Evolutionary conservation across 176 grass and related monocot species (phyloP).

Genomic region (Olyra latifolia): DNA sequence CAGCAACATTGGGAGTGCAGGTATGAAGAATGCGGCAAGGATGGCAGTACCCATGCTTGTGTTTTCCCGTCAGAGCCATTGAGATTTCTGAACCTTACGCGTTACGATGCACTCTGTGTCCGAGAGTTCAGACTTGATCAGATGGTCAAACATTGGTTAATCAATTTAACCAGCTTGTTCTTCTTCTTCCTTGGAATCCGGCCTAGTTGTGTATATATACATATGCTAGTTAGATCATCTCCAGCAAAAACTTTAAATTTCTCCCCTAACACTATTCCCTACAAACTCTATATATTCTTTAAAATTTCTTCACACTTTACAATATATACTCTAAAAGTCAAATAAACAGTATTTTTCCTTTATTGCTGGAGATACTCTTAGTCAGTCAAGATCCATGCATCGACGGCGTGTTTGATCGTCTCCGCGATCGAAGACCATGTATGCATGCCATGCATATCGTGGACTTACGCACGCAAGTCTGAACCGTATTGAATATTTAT

Average conservation of each 20-base stretch:
- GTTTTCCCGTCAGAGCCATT: not conserved
- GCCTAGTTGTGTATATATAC: not conserved
- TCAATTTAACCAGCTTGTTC: not conserved
- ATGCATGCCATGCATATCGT: not conserved
- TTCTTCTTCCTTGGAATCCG: not conserved
- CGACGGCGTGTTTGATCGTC: not conserved
- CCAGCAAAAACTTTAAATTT: no score
- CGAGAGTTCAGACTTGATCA: not conserved
- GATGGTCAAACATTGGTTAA: not conserved
- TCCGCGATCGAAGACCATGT: not conserved
- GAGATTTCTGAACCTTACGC: not conserved
- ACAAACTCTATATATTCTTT: no score
- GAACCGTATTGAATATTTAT: not conserved
- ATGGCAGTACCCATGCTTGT: no score
- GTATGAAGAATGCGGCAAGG: no score
- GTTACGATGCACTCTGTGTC: not conserved
- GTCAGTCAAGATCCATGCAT: no score
- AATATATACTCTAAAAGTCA: no score
- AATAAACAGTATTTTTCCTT: no score
- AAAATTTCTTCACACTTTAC: no score
- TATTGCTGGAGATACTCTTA: no score
- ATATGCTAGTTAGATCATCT: no score
- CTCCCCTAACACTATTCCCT: no score
- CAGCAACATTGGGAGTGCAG: no score
- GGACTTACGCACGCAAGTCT: not conserved